Evolutionary conservation across 2,329 filamentous ascomycete species (phyloP).

Genomic region (Aureobasidium subglaciale): DNA sequence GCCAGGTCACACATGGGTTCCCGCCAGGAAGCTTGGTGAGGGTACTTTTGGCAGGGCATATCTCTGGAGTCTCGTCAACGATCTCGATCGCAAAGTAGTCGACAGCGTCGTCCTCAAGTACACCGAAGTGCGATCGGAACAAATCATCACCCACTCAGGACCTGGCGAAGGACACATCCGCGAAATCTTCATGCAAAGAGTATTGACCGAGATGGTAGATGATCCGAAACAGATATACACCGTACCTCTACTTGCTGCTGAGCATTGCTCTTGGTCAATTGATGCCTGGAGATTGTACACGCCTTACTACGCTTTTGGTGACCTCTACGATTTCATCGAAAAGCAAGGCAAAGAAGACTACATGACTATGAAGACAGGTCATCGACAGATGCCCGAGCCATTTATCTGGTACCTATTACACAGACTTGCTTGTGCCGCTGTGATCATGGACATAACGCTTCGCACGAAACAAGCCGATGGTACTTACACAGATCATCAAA

Average conservation of each 20-base stretch:
- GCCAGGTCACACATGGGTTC: background rate
- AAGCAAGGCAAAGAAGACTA: background rate
- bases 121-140: background rate
- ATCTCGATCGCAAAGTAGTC: background rate
- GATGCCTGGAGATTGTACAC: constrained; percentile 1
- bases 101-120: background rate
- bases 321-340: background rate
- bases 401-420: constrained; percentile 8
- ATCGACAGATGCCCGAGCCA: background rate
- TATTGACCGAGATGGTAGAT: background rate
- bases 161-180: background rate
- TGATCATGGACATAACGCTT: background rate
- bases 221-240: background rate
- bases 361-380: background rate
- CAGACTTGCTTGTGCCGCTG: background rate
- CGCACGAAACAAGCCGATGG: background rate
- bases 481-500: too few species aligned
- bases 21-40: background rate
- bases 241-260: background rate
- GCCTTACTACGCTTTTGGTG: background rate
- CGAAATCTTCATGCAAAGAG: background rate
- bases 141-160: background rate
- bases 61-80: constrained; percentile 1
- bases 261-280: constrained; percentile 5
- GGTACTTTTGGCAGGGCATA: background rate